phyloP scores from a whole-genome alignment of 2,329 filamentous ascomycete species.

The Colletotrichum somersetense region DNA sequence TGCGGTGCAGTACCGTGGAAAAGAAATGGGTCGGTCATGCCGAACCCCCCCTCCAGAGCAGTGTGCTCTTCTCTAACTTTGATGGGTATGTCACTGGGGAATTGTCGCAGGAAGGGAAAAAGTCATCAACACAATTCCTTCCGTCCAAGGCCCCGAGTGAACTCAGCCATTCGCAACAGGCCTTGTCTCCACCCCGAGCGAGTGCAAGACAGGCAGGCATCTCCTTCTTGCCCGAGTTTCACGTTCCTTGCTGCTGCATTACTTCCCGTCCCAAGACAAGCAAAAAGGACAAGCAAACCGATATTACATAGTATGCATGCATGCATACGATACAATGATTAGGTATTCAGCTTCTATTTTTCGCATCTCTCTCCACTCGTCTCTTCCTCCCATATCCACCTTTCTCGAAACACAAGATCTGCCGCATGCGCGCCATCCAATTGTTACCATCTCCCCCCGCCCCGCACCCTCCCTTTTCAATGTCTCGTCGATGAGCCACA shows the following conservation, averaged over 20 bases:
- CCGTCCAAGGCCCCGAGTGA: neutral
- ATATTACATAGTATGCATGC: neutral
- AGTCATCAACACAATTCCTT: neutral
- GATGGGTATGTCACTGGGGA: constrained; percentile 4
- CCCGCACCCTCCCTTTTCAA: constrained; percentile 13
- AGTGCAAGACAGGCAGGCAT: constrained; percentile 2
- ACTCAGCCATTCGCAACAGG: neutral
- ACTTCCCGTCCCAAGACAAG: constrained; percentile 23
- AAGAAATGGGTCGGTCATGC: neutral
- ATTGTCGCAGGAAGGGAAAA: neutral
- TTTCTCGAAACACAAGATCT: constrained; percentile 40
- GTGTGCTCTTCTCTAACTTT: neutral
- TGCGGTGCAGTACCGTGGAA: neutral
- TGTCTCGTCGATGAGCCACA: neutral
- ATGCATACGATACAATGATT: neutral
- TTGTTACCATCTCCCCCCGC: constrained; percentile 8
- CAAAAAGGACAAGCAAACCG: neutral
- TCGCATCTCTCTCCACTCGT: constrained; percentile 30
- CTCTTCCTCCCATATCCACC: constrained; percentile 5
- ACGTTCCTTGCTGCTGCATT: constrained; percentile 35
- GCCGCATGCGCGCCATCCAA: constrained; percentile 29
- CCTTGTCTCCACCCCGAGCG: neutral
- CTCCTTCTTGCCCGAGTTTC: constrained; percentile 36
- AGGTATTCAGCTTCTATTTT: constrained; percentile 30
- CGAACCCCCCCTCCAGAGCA: too few relatives aligned